phyloP scores from a whole-genome alignment of 495 filamentous ascomycete species.

The Cenococcum geophilum region DNA sequence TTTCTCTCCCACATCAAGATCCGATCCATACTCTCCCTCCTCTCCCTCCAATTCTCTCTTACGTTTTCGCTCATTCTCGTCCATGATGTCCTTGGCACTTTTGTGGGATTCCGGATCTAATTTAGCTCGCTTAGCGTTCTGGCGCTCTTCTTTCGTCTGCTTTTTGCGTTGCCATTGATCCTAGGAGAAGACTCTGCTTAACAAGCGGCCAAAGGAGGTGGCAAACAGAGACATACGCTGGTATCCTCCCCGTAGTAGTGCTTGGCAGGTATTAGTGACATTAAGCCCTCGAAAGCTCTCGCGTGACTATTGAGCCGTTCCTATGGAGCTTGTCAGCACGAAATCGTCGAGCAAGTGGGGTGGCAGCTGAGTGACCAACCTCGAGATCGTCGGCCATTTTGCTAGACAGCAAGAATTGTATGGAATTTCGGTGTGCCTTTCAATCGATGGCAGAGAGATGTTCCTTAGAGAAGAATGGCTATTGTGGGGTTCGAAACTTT shows the following conservation, averaged over 20 bases:
- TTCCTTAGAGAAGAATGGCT: too few species aligned
- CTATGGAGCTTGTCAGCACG: constrained; percentile 42
- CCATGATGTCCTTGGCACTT: constrained; percentile 64
- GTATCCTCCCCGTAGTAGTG: constrained; percentile 84
- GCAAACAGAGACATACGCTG: constrained; percentile 57
- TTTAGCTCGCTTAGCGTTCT: constrained; percentile 55
- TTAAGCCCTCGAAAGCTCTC: constrained; percentile 80
- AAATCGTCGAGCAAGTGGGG: constrained; percentile 18
- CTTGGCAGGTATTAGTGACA: constrained; percentile 89
- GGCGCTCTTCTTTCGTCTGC: constrained; percentile 40
- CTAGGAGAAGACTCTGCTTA: constrained; percentile 25
- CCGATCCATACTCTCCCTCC: constrained; percentile 36
- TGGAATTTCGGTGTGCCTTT: too few species aligned
- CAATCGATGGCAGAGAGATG: too few species aligned
- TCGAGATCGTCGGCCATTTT: constrained; percentile 36
- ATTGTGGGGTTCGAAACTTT: too few species aligned
- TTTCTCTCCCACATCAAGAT: constrained; percentile 25
- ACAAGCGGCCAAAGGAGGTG: constrained; percentile 2
- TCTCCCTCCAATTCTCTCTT: constrained; percentile 41
- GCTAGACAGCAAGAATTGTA: background rate
- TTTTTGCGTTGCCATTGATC: constrained; percentile 42
- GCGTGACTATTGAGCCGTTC: constrained; percentile 81
- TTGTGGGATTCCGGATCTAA: constrained; percentile 58
- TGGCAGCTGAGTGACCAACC: constrained; percentile 19
- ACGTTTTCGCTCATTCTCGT: constrained; percentile 39